Evolutionary conservation across 306 rosid genomes (phyloP), one percentile per base, ranked within the genome.

Genomic region (Prunus mume): DNA sequence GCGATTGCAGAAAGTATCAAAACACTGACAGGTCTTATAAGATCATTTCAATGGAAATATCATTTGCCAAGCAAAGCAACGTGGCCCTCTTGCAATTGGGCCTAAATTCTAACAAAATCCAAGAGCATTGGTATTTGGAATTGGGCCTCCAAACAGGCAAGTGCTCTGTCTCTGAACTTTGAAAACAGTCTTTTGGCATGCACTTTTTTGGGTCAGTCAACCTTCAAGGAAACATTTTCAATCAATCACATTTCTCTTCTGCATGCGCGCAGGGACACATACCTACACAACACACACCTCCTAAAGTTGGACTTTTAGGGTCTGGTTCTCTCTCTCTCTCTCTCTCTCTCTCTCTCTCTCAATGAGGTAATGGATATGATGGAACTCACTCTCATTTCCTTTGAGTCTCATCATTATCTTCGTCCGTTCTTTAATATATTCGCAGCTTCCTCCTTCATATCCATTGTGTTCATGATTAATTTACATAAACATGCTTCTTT

Each of bases 341-440:
- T 24, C 6, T 60, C 17, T 60, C 19, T 15, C 6, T 61, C 65
- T 60, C 32, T 13, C 25, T 60, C 34, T 10, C 20, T 20, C 28
- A 3, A 56, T 2, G 20, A 56, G 12, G 64, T 54, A n/a, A 72
- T 28, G 45, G 24, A 43, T 25, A 74, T 80, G 68, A 80, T 80
- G 71, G 52, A 62, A 34, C 61, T 47, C 80, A 61, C 83, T 65
- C 41, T 65, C 73, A 38, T 51, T 38, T 6, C 17, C 22, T 60
- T 15, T 19, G 38, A 30, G 27, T 50, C 65, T 68, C 73, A 80
- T 80, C 80, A 74, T 74, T 34, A 43, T 73, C 76, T 55, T 58
- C 63, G 71, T 73, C 75, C 66, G 19, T 54, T 71, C 66, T 14
- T 22, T 12, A 41, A 22, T 20, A 12, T 54, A 51, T 38, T 20